These are phyloP conservation scores for Ceratobasidium theobromae DNA, from an alignment of 1,284 basidiomycete species.

Conservation along the genomic window DNA sequence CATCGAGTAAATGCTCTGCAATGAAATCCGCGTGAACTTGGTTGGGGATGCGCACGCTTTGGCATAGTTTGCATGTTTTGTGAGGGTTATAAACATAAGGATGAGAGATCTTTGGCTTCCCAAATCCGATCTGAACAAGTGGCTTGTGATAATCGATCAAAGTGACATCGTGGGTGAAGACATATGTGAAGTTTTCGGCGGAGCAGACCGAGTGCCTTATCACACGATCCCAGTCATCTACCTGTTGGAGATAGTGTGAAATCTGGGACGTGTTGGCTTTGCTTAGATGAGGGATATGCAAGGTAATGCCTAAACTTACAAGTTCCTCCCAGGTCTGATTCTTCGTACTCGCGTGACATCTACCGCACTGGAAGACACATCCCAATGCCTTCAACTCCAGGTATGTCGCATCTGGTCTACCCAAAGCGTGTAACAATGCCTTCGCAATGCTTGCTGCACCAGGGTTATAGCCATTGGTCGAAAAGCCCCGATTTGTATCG, in stretches of 20 bases:
- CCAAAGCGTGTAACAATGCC: background rate
- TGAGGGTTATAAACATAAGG: background rate
- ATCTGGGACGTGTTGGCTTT: background rate
- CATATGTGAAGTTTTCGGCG: background rate
- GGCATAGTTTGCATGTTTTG: background rate
- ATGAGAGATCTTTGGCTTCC: background rate
- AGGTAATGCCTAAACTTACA: background rate
- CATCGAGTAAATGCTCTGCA: background rate
- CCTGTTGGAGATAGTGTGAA: background rate
- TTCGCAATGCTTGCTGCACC: background rate
- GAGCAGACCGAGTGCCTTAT: background rate
- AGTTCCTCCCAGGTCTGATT: background rate
- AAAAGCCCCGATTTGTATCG: background rate
- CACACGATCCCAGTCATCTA: background rate
- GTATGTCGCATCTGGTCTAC: background rate
- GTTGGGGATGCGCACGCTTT: background rate
- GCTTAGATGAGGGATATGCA: background rate
- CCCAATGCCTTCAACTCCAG: constrained; percentile 15
- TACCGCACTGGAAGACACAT: background rate
- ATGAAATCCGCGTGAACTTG: background rate
- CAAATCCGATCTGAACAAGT: background rate
- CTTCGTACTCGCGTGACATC: background rate
- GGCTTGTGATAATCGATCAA: background rate
- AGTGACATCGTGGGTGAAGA: background rate
- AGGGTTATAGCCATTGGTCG: background rate